These are phyloP conservation scores for Chlamydomonas sphaeroides DNA, from an alignment of 139 green algal species.

Conservation along the genomic window DNA sequence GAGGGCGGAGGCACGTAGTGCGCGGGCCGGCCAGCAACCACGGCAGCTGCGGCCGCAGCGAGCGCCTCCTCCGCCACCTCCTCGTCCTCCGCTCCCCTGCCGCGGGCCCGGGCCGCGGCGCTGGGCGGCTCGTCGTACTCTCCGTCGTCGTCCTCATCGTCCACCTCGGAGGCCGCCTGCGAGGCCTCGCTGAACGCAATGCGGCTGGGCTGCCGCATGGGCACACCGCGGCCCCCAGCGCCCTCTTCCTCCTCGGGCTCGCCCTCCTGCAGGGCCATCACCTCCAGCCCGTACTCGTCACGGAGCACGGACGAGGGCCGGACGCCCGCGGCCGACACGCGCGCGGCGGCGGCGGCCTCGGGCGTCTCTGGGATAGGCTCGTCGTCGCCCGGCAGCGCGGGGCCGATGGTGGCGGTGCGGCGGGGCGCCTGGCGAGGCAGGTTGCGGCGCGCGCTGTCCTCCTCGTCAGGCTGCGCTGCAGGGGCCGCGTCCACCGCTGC, in stretches of 20 bases:
- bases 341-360: no score
- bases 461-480: constrained; percentile 5
- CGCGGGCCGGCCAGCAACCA: background rate
- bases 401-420: background rate
- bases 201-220: background rate
- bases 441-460: constrained; percentile 30
- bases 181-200: constrained; percentile 12
- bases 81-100: no score
- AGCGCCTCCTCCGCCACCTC: background rate
- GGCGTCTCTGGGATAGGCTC: no score
- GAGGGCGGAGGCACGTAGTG: constrained; percentile 20
- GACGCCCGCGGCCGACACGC: no score
- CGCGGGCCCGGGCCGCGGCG: no score
- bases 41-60: background rate
- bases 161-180: background rate
- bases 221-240: background rate
- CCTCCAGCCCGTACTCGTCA: constrained; percentile 8
- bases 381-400: no score
- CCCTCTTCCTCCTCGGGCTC: background rate
- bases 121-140: background rate
- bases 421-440: background rate
- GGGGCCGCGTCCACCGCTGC: constrained; percentile 2
- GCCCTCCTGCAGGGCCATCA: background rate
- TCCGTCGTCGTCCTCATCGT: background rate
- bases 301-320: background rate